Conservation (phyloP, 164 flowering plant species). For the Paratinospora sagittata region DNA sequence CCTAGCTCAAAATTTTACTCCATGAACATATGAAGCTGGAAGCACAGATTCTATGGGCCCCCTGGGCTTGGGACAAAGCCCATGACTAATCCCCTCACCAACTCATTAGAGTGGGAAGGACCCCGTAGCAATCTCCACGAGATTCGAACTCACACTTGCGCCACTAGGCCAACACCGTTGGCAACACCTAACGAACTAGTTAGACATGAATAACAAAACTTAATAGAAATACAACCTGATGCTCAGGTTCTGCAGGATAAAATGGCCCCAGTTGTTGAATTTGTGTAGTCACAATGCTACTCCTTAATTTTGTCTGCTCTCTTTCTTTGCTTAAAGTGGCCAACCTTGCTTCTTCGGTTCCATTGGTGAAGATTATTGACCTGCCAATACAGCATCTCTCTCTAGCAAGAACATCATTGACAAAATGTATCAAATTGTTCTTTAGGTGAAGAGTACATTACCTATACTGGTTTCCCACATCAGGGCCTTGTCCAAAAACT, state of each 20-base stretch:
- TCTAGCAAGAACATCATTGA: neutral
- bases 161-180: too few relatives aligned
- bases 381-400: conserved; percentile 27
- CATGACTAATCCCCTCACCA: too few relatives aligned
- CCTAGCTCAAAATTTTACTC: neutral
- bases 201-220: too few relatives aligned
- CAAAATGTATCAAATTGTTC: neutral
- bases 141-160: too few relatives aligned
- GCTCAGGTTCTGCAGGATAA: conserved; percentile 90
- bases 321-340: conserved; percentile 80
- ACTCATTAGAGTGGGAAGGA: too few relatives aligned
- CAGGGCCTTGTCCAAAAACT: conserved; percentile 99
- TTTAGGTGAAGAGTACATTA: conserved; percentile 14
- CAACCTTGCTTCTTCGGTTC: conserved; percentile 72
- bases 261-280: conserved; percentile 62
- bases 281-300: conserved; percentile 74
- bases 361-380: conserved; percentile 83
- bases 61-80: too few relatives aligned
- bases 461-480: conserved; percentile 95
- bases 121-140: too few relatives aligned
- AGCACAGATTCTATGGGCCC: neutral
- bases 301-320: conserved; percentile 65
- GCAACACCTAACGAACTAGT: neutral
- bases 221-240: conserved; percentile 73
- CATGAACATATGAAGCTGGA: neutral